Evolutionary conservation across 176 grass and related monocot genomes (phyloP).

Genomic region (Phoenix roebelenii): DNA sequence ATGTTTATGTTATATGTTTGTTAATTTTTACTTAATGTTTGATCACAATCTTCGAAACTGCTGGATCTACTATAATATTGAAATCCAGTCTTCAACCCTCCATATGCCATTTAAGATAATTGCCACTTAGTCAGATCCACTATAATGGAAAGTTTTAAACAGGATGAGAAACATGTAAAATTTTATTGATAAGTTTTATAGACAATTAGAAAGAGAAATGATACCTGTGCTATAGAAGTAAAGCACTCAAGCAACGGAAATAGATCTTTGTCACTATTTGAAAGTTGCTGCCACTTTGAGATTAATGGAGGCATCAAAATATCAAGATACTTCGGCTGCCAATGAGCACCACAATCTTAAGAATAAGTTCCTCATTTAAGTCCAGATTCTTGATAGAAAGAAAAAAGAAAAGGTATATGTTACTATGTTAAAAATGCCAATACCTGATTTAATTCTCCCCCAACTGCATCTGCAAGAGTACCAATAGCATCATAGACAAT

Average conservation of each 20-base stretch:
- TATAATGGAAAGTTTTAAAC: too few species aligned
- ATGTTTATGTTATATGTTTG: too few species aligned
- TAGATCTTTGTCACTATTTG: conserved; percentile 89
- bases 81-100: too few species aligned
- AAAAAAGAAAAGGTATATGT: conserved; percentile 19
- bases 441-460: conserved; percentile 91
- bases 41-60: too few species aligned
- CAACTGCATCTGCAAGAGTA: conserved; percentile 96
- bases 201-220: not conserved
- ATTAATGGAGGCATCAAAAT: conserved; percentile 98
- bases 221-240: conserved; percentile 95
- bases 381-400: not conserved
- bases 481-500: conserved; percentile 97
- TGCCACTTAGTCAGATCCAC: too few species aligned
- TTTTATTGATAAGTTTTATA: too few species aligned
- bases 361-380: too few species aligned
- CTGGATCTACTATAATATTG: too few species aligned
- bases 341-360: conserved; percentile 18
- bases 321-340: conserved; percentile 83
- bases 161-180: too few species aligned
- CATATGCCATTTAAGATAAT: too few species aligned
- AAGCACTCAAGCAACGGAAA: conserved; percentile 96
- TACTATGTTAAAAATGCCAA: conserved; percentile 15
- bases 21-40: too few species aligned
- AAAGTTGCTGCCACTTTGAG: conserved; percentile 87